Base-by-base conservation (phyloP, 1,284 basidiomycete species). In the Papiliotrema flavescens region DNA sequence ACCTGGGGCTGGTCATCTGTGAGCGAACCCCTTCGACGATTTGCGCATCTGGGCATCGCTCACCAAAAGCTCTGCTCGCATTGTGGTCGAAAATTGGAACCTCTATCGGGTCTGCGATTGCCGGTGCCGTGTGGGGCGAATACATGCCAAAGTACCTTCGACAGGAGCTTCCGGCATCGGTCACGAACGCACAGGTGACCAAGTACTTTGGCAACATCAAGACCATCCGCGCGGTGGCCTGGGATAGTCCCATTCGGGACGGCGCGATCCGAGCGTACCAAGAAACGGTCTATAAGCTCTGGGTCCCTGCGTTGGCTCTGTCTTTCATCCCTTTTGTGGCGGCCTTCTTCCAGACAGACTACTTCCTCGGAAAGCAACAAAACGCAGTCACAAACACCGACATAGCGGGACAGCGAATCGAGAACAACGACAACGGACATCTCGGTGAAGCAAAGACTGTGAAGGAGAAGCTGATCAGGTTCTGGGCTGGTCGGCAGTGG, bases 1-100 rank as follows among this genome's bases (percentile, higher is more conserved):
- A 76, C 57, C 61, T 77, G 20, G 73, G 71, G 3, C 49, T 63
- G 9, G 64, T 70, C 22, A 74, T 73, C 47, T 41, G 39, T 41
- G 15, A 41, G 39, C 28, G 5, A 32, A 6, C 39, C 17, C 15
- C 39, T 41, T 22, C 11, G 36, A 11, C 36, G 36, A 37, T 37
- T n/a, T n/a, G n/a, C n/a, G n/a, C n/a, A n/a, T 11, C 36, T 37
- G 36, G 36, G 7, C 39, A 5, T n/a, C 7, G 39, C 39, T 41
- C n/a, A 41, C 15, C 39, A 39, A 45, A 47, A 5, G 63, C 73
- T 0, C 56, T 71, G 14, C 64, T 77, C 9, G 59, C 65, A 26
- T 60, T 77, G 48, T 75, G 73, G 65, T 64, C 73, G 1, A 55
- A 55, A 34, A 62, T 77, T 14, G 75, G 74, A 28, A 65, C 67